These are phyloP conservation scores for Metschnikowia anglica DNA, from an alignment of 805 yeast genomes.

Conservation along the genomic window DNA sequence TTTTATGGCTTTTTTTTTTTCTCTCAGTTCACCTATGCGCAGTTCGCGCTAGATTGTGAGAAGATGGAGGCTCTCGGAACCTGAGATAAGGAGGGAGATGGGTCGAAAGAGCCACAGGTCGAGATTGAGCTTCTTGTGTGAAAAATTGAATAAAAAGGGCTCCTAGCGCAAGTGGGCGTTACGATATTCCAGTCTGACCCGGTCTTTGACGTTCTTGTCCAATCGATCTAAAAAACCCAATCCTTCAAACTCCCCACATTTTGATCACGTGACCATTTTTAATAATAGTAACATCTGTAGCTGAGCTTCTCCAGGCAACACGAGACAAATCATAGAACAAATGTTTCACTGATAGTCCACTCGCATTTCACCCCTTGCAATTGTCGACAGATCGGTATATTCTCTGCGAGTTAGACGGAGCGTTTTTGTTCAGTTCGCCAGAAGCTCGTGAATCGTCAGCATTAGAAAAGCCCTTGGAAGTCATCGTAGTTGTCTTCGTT, in stretches of 20 bases:
- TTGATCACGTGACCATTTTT: not conserved
- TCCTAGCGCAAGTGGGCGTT: too few species aligned
- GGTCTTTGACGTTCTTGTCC: too few species aligned
- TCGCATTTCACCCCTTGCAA: too few species aligned
- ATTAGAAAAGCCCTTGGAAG: constrained; percentile 25
- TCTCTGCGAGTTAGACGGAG: not conserved
- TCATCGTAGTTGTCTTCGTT: constrained; percentile 32
- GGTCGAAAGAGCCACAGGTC: constrained; percentile 4
- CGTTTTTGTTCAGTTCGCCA: not conserved
- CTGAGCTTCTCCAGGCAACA: too few species aligned
- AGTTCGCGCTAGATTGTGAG: constrained; percentile 1
- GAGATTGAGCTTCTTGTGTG: too few species aligned
- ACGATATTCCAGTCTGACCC: too few species aligned
- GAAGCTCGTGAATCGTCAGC: not conserved
- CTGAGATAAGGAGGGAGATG: constrained; percentile 1
- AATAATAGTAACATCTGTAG: not conserved
- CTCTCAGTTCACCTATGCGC: constrained; percentile 6
- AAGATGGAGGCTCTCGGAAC: constrained; percentile 1
- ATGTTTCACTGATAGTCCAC: too few species aligned
- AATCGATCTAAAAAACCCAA: too few species aligned
- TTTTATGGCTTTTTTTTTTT: constrained; percentile 4
- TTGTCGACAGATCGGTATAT: too few species aligned
- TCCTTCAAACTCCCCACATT: not conserved
- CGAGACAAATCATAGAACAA: too few species aligned
- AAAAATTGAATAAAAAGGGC: too few species aligned